Conservation (phyloP, 306 rosid species). For the Rosa lucieae region DNA sequence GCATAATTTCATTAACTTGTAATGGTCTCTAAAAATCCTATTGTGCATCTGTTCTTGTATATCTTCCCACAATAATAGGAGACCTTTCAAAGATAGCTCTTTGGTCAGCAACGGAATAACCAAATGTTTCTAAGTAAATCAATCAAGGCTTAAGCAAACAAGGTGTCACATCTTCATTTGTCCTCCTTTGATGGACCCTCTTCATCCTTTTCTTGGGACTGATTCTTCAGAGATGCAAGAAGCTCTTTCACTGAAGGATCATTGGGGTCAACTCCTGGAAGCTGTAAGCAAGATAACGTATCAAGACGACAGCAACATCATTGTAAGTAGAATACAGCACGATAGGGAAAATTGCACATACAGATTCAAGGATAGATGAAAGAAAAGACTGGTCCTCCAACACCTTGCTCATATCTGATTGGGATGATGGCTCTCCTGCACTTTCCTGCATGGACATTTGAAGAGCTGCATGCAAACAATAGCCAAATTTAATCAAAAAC, state of each 20-base stretch:
- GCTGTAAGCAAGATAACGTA: slow-evolving; percentile 21
- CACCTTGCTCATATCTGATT: slow-evolving; percentile 33
- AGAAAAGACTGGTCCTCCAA: slow-evolving; percentile 39
- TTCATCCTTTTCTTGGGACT: slow-evolving; percentile 33
- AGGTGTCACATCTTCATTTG: slow-evolving; percentile 25
- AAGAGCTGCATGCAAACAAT: slow-evolving; percentile 32
- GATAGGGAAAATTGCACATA: slow-evolving; percentile 15
- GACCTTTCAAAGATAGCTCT: slow-evolving; percentile 1
- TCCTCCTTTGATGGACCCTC: slow-evolving; percentile 29
- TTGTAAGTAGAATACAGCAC: not conserved
- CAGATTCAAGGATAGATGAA: slow-evolving; percentile 40
- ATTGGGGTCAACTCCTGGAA: slow-evolving; percentile 49
- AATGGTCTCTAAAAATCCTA: not conserved
- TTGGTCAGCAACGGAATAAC: slow-evolving; percentile 4
- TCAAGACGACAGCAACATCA: slow-evolving; percentile 9
- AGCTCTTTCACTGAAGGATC: slow-evolving; percentile 45
- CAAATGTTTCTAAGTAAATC: not conserved
- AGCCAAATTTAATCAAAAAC: not conserved
- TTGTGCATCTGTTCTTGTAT: slow-evolving; percentile 10
- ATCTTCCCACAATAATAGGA: slow-evolving; percentile 3
- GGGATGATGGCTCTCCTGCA: slow-evolving; percentile 11
- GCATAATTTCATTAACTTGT: slow-evolving; percentile 1
- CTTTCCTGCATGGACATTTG: slow-evolving; percentile 46
- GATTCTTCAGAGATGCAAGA: slow-evolving; percentile 37
- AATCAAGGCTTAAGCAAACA: not conserved